Conservation (phyloP, 1,284 basidiomycete genomes). For the Inonotus hispidus region DNA sequence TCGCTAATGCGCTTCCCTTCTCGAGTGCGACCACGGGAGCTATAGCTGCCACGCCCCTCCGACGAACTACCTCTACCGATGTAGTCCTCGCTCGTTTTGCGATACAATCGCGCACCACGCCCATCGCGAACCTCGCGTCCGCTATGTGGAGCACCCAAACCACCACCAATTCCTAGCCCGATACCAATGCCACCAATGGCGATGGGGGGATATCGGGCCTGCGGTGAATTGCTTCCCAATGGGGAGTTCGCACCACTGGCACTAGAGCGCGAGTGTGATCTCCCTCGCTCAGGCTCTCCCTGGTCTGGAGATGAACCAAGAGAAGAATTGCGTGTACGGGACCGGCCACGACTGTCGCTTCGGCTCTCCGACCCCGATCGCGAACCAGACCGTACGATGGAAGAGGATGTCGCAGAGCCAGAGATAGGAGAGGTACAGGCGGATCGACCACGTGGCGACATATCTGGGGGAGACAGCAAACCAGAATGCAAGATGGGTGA, state of each 20-base stretch:
- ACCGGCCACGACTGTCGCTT: constrained; percentile 16
- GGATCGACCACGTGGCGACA: constrained; percentile 16
- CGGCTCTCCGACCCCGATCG: constrained; percentile 16
- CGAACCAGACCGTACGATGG: constrained; percentile 1
- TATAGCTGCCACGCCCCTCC: background rate
- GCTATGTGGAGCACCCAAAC: constrained; percentile 8
- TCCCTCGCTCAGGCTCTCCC: constrained; percentile 13
- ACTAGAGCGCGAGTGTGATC: constrained; percentile 13
- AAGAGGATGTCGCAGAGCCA: constrained; percentile 14
- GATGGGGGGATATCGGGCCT: background rate
- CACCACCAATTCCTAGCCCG: constrained; percentile 7
- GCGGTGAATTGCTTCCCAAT: constrained; percentile 10
- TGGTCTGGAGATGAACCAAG: constrained; percentile 8
- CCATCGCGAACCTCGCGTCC: constrained; percentile 18
- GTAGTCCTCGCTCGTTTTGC: constrained; percentile 19
- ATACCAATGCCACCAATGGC: constrained; percentile 3
- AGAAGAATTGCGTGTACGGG: constrained; percentile 16
- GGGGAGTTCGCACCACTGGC: constrained; percentile 17
- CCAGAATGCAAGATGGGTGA: constrained; percentile 5
- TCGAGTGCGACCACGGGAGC: constrained; percentile 8
- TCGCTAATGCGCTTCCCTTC: constrained; percentile 15
- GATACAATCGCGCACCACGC: constrained; percentile 14
- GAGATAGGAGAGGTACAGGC: constrained; percentile 9
- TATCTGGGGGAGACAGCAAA: constrained; percentile 14
- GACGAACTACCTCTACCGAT: constrained; percentile 2